Evolutionary conservation across 1,284 basidiomycete genomes (phyloP).

Genomic region (Ustilago hordei): DNA sequence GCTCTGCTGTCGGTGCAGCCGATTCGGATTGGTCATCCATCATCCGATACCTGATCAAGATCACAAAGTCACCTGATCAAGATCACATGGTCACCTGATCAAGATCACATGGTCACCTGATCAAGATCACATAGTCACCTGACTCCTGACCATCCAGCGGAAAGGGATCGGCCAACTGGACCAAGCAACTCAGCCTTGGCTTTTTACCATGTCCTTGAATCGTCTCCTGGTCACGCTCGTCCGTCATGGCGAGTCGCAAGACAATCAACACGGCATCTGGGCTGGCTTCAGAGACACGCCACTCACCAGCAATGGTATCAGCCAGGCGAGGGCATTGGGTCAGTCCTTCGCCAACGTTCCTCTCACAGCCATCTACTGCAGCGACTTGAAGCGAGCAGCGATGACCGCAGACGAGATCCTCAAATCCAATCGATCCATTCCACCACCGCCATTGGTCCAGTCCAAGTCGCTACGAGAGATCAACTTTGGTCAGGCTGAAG

Average conservation of each 20-base stretch:
- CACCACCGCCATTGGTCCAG: slow-evolving; percentile 74
- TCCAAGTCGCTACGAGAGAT: slow-evolving; percentile 70
- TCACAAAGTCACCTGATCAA: background rate
- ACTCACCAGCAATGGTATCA: slow-evolving; percentile 82
- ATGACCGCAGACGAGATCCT: slow-evolving; percentile 78
- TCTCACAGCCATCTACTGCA: slow-evolving; percentile 81
- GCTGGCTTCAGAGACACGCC: slow-evolving; percentile 87
- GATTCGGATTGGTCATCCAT: background rate
- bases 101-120: background rate
- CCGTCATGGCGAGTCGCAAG: slow-evolving; percentile 61
- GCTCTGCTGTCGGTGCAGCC: background rate
- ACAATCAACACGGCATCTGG: slow-evolving; percentile 74
- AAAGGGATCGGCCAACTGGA: background rate
- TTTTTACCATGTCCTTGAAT: slow-evolving; percentile 32
- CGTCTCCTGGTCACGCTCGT: slow-evolving; percentile 55
- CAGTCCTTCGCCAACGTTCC: slow-evolving; percentile 75
- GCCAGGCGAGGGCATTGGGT: slow-evolving; percentile 87
- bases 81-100: background rate
- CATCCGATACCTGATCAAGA: background rate
- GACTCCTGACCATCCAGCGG: background rate
- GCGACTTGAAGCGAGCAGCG: slow-evolving; percentile 81
- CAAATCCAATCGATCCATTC: slow-evolving; percentile 71
- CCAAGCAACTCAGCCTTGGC: too few relatives aligned
- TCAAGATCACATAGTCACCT: background rate
- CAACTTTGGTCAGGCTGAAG: slow-evolving; percentile 80